Conservation (phyloP, 768 basidiomycete species). For the Macrolepiota albuminosa region DNA sequence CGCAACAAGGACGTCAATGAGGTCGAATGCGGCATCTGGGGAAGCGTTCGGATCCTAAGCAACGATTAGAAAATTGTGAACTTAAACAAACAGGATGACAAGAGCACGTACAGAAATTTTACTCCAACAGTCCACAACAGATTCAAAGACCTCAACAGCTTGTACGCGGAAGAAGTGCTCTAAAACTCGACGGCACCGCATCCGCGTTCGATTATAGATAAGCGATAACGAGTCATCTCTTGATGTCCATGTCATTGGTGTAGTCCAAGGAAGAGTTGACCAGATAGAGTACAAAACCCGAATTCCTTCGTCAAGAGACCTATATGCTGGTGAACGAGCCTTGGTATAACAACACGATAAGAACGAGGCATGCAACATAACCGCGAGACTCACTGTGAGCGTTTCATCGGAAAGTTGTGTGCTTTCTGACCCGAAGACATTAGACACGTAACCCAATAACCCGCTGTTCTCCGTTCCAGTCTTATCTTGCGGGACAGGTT, state of each 20-base stretch:
- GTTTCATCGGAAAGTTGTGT: constrained; percentile 47
- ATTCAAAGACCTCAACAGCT: constrained; percentile 79
- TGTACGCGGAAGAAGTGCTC: constrained; percentile 84
- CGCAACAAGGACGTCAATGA: constrained; percentile 77
- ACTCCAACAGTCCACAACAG: constrained; percentile 80
- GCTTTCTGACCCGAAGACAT: constrained; percentile 81
- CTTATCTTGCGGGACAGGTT: constrained; percentile 48
- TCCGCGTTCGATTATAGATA: constrained; percentile 61
- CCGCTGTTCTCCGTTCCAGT: constrained; percentile 52
- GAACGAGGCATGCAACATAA: neutral
- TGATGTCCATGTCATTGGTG: constrained; percentile 40
- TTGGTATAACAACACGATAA: constrained; percentile 21
- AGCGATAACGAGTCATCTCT: constrained; percentile 65
- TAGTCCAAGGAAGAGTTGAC: constrained; percentile 52
- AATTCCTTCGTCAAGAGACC: constrained; percentile 76
- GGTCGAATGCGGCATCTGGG: constrained; percentile 63
- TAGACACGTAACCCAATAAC: constrained; percentile 85
- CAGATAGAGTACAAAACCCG: constrained; percentile 76
- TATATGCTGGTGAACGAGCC: constrained; percentile 72
- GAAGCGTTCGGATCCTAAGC: constrained; percentile 32
- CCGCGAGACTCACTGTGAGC: constrained; percentile 41
- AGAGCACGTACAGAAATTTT: constrained; percentile 43
- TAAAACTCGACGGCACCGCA: constrained; percentile 71
- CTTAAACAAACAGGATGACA: neutral
- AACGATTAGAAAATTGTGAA: constrained; percentile 7